phyloP scores from a whole-genome alignment of 148 eudicot species.

The Camellia granthamiana region DNA sequence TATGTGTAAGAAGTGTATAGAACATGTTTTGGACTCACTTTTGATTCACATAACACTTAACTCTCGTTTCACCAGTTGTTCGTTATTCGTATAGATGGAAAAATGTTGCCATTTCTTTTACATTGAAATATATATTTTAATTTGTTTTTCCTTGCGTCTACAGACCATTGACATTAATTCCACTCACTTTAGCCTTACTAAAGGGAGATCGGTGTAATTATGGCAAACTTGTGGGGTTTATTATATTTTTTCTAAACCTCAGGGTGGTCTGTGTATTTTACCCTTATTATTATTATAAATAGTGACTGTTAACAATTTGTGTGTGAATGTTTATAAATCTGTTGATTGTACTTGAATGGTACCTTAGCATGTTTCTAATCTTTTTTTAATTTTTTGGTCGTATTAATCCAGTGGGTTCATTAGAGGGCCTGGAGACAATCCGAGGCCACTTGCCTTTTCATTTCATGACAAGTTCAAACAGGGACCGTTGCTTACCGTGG shows the following conservation, averaged over 20 bases:
- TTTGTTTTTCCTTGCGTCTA: neutral
- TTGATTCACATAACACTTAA: too few species aligned
- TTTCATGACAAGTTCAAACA: conserved; percentile 89
- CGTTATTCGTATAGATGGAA: too few species aligned
- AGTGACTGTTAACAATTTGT: neutral
- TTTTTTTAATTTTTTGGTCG: neutral
- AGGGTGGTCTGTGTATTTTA: too few species aligned
- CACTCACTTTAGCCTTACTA: too few species aligned
- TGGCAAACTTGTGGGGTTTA: too few species aligned
- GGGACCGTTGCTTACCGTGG: conserved; percentile 95
- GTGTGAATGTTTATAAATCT: neutral
- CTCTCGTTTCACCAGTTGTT: too few species aligned
- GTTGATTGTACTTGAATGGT: neutral
- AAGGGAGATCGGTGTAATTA: too few species aligned
- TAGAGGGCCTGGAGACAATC: conserved; percentile 87
- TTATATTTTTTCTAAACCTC: too few species aligned
- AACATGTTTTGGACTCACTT: too few species aligned
- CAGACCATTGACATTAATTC: too few species aligned
- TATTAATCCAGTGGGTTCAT: conserved; percentile 75
- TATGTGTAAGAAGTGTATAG: too few species aligned
- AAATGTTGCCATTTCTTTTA: too few species aligned
- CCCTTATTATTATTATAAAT: neutral
- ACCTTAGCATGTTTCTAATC: neutral
- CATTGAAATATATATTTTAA: neutral
- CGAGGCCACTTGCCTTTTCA: conserved; percentile 74